A percentile compares a stretch with the other conserved stretches of the same genome.
phyloP scores from a whole-genome alignment of 768 basidiomycete genomes.

The Phlebiopsis gigantea region DNA sequence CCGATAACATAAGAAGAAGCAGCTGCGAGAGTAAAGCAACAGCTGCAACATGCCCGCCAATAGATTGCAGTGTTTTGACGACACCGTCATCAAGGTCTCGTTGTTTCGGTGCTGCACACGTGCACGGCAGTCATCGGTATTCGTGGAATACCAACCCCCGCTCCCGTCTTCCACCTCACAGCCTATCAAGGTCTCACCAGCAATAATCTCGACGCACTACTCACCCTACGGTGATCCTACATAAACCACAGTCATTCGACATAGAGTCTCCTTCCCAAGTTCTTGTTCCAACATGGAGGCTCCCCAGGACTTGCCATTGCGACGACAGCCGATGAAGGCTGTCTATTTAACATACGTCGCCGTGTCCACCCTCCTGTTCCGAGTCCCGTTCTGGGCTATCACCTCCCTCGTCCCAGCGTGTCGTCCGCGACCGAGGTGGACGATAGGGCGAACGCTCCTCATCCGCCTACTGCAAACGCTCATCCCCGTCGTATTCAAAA shows the following conservation, averaged over 20 bases:
- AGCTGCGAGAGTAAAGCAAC: no score
- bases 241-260: not conserved
- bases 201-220: not conserved
- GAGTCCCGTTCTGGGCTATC: conserved; percentile 7
- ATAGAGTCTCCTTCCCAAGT: not conserved
- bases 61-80: no score
- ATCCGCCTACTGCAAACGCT: not conserved
- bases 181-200: not conserved
- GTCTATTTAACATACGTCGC: conserved; percentile 7
- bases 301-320: not conserved
- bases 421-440: conserved; percentile 11
- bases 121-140: not conserved
- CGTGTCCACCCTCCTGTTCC: not conserved
- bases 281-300: not conserved
- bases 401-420: not conserved
- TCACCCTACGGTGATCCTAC: not conserved
- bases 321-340: conserved; percentile 11
- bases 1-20: no score
- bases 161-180: not conserved
- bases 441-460: conserved; percentile 6
- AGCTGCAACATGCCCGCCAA: no score
- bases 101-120: not conserved
- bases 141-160: not conserved
- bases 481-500: conserved; percentile 1
- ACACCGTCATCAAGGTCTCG: no score